These are phyloP conservation scores for Porphyrellus sp. DNA, from an alignment of 1,284 basidiomycete species.

Conservation along the genomic window DNA sequence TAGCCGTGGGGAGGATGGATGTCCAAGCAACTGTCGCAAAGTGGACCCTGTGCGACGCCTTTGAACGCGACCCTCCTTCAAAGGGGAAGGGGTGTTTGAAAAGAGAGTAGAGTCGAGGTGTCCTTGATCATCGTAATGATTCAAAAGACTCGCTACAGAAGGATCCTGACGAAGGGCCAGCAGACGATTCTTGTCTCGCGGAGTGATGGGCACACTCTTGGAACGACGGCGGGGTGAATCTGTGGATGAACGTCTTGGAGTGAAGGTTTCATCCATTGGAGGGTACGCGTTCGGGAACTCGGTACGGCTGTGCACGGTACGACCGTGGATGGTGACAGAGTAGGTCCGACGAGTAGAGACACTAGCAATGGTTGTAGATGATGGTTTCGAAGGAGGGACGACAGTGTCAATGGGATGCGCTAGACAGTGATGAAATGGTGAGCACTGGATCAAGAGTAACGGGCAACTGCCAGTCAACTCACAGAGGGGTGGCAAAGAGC, in stretches of 20 bases:
- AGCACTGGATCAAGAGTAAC: not conserved
- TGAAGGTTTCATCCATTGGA: constrained; percentile 29
- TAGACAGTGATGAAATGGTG: constrained; percentile 25
- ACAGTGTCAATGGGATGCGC: constrained; percentile 66
- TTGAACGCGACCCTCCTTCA: constrained; percentile 47
- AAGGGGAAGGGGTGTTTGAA: constrained; percentile 52
- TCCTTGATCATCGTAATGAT: constrained; percentile 70
- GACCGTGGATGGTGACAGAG: constrained; percentile 63
- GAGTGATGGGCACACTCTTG: constrained; percentile 35
- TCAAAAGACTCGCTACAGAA: constrained; percentile 67
- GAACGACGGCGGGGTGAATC: constrained; percentile 32
- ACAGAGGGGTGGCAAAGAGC: constrained; percentile 65
- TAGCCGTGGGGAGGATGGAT: constrained; percentile 39
- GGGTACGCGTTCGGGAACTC: constrained; percentile 64
- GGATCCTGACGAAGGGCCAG: constrained; percentile 67
- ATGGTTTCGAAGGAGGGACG: constrained; percentile 45
- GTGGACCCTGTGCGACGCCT: constrained; percentile 64
- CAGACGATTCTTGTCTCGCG: constrained; percentile 53
- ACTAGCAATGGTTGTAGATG: constrained; percentile 48
- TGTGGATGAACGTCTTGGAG: constrained; percentile 27
- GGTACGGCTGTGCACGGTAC: constrained; percentile 56
- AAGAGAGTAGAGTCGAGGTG: constrained; percentile 58
- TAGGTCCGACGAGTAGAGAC: constrained; percentile 58
- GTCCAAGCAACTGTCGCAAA: constrained; percentile 63
- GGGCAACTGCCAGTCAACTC: constrained; percentile 31